These are phyloP conservation scores for Umbelopsis sp. DNA, from an alignment of 192 early-diverging fungal species.

Conservation along the genomic window DNA sequence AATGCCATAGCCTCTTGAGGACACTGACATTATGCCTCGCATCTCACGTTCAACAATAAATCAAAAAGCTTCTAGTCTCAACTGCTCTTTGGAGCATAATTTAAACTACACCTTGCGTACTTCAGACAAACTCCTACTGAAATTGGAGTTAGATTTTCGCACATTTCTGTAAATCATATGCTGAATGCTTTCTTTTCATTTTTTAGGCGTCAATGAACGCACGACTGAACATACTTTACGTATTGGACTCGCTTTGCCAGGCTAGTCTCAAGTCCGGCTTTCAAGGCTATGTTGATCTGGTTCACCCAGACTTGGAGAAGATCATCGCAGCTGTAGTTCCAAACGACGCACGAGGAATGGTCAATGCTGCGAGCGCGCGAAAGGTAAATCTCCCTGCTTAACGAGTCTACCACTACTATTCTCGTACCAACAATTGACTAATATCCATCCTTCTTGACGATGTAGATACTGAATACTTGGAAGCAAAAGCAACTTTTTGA, in stretches of 20 bases:
- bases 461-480: constrained; percentile 38
- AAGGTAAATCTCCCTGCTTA: constrained; percentile 39
- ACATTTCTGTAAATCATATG: no score
- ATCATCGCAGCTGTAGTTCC: constrained; percentile 50
- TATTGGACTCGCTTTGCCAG: constrained; percentile 55
- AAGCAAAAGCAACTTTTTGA: constrained; percentile 38
- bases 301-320: constrained; percentile 43
- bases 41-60: no score
- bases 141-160: no score
- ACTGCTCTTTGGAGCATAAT: no score
- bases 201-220: constrained; percentile 51
- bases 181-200: neutral
- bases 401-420: neutral
- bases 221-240: constrained; percentile 60
- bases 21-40: no score
- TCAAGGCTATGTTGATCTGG: constrained; percentile 52
- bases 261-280: constrained; percentile 49
- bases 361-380: constrained; percentile 55
- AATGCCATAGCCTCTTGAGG: no score
- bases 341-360: constrained; percentile 49
- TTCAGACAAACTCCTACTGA: no score
- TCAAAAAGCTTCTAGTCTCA: no score
- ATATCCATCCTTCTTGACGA: no score
- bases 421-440: no score
- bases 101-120: no score